These are phyloP conservation scores for Neoboletus brunneissimus DNA, from an alignment of 768 basidiomycete species.

Conservation along the genomic window DNA sequence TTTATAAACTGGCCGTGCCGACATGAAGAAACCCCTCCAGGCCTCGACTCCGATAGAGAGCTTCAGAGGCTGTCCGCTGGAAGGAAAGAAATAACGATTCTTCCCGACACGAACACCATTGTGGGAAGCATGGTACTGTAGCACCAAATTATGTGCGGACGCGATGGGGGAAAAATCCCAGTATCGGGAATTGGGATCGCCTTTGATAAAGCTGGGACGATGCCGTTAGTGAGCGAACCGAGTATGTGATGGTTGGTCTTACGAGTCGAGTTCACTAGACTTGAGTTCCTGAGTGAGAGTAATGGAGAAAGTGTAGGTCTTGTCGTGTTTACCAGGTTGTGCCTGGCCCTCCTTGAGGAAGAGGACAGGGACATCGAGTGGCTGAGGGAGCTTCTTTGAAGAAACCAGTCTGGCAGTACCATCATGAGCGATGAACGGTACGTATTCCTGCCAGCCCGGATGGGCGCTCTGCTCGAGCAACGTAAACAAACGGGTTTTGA, in stretches of 20 bases:
- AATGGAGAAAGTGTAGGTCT: constrained; percentile 40
- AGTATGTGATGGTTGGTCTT: constrained; percentile 9
- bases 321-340: constrained; percentile 29
- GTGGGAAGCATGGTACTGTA: constrained; percentile 42
- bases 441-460: constrained; percentile 37
- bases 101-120: constrained; percentile 47
- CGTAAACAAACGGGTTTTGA: constrained; percentile 40
- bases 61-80: constrained; percentile 18
- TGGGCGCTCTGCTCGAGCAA: constrained; percentile 40
- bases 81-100: constrained; percentile 51
- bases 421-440: constrained; percentile 41
- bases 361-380: constrained; percentile 31
- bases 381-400: constrained; percentile 36
- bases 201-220: constrained; percentile 38
- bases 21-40: constrained; percentile 50
- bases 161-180: constrained; percentile 44
- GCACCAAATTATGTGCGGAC: constrained; percentile 46
- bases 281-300: constrained; percentile 31
- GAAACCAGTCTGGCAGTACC: constrained; percentile 41
- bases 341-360: constrained; percentile 42
- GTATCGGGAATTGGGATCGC: constrained; percentile 31
- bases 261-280: constrained; percentile 32
- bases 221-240: background rate
- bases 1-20: constrained; percentile 46
- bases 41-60: constrained; percentile 43